Conservation (phyloP, 1,284 basidiomycete genomes). For the Ganoderma lucidum region DNA sequence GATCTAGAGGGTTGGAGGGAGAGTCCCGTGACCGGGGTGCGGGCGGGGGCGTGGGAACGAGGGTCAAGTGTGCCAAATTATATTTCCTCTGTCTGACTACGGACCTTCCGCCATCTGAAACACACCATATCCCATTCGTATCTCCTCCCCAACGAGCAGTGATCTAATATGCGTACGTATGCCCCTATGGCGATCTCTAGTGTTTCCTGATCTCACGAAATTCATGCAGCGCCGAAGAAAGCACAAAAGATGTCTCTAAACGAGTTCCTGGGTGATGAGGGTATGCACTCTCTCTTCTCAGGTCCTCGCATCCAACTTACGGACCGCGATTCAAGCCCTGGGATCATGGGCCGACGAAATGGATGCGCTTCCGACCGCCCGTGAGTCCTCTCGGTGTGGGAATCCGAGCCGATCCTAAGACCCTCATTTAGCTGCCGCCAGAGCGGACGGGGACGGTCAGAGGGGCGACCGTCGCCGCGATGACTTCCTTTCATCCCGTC, state of each 20-base stretch:
- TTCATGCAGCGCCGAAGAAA: constrained; percentile 80
- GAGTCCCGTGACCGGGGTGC: constrained; percentile 28
- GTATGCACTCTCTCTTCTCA: constrained; percentile 53
- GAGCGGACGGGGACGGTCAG: constrained; percentile 62
- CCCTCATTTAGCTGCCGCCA: constrained; percentile 61
- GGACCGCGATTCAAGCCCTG: constrained; percentile 57
- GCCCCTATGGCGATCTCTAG: not conserved
- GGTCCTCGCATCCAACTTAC: constrained; percentile 47
- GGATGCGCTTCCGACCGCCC: constrained; percentile 88
- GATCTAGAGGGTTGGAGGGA: constrained; percentile 1
- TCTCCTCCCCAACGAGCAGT: constrained; percentile 20
- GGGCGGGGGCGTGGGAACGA: constrained; percentile 33
- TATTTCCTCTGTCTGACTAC: constrained; percentile 29
- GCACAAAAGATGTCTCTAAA: constrained; percentile 90
- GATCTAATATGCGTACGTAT: constrained; percentile 44
- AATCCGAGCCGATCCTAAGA: constrained; percentile 28
- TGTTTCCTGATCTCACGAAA: constrained; percentile 16
- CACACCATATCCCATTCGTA: constrained; percentile 11
- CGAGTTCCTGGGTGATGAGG: constrained; percentile 86
- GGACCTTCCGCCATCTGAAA: constrained; percentile 19
- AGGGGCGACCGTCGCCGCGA: constrained; percentile 62
- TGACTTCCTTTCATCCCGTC: constrained; percentile 67
- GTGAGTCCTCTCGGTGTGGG: constrained; percentile 57
- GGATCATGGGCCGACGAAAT: constrained; percentile 99
- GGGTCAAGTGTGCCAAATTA: constrained; percentile 26